These are phyloP conservation scores for Herpetomonas tarakana DNA, from an alignment of 208 protist species.

Conservation along the genomic window DNA sequence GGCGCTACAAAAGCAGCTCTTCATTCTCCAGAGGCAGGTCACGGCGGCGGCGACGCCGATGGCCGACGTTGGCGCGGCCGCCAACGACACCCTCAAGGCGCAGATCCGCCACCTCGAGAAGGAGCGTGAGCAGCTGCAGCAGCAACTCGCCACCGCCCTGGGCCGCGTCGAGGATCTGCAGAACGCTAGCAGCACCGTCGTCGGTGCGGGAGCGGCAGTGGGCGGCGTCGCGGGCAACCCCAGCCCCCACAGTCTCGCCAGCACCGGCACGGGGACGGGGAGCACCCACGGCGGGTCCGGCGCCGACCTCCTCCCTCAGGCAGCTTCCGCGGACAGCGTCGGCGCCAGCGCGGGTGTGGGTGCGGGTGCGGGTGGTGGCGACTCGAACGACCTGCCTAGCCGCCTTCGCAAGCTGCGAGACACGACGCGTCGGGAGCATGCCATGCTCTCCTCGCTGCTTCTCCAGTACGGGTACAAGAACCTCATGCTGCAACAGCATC, in stretches of 20 bases:
- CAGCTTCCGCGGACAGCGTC: not conserved
- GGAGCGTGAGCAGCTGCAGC: constrained; percentile 51
- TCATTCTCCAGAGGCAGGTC: constrained; percentile 58
- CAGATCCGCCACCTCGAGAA: constrained; percentile 60
- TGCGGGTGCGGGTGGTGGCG: constrained; percentile 1
- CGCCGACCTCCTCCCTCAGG: not conserved
- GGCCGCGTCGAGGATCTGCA: constrained; percentile 23
- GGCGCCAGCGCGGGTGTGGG: not conserved
- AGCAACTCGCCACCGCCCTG: constrained; percentile 36
- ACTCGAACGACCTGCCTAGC: not conserved
- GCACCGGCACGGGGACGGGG: too few relatives aligned
- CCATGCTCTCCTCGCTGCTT: constrained; percentile 42
- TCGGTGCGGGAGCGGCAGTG: constrained; percentile 12
- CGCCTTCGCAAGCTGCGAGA: constrained; percentile 18
- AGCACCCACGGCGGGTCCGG: not conserved
- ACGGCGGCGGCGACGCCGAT: constrained; percentile 25
- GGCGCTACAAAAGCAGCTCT: constrained; percentile 47
- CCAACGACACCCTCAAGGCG: constrained; percentile 36
- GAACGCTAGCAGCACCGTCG: not conserved
- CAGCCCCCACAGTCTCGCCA: not conserved
- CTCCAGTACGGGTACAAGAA: constrained; percentile 62
- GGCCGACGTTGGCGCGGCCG: constrained; percentile 22
- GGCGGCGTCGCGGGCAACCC: not conserved
- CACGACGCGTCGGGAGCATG: constrained; percentile 23
- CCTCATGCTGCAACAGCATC: constrained; percentile 62